Base-by-base conservation (phyloP, 805 yeast genomes). In the Sporopachydermia quercuum region DNA sequence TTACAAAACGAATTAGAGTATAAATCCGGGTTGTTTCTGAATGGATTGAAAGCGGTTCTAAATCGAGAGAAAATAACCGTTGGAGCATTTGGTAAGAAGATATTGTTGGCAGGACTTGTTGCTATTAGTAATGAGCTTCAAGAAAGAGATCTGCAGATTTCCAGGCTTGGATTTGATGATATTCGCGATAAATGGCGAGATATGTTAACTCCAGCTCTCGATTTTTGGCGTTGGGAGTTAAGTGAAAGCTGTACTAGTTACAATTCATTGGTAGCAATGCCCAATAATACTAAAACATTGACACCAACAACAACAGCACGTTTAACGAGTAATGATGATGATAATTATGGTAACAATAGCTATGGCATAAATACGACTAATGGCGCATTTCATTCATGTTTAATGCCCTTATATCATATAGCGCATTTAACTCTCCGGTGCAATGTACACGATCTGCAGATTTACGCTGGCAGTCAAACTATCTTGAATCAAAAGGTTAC, bases 381-480 rank as follows among this genome's bases (percentile, higher is more conserved):
- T 18, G 47, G 48, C 17, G 55, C 53, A 34, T 72, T 64, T 44
- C 59, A 69, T 2, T 64, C 76, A 37, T 78, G 83, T 54, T 74
- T 73, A 44, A 68, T 74, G 43, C 77, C 84, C 0, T 71, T 76
- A 40, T 79, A 74, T 55, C 87, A 83, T 51, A 64, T 80, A 60
- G 74, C 83, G 1, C 87, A 80, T 51, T 72, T 81, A 13, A 70
- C 76, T 36, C 69, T 83, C 52, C 72, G 82, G 39, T 68, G 79
- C 18, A 76, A 81, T 41, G 84, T 81, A 45, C 77, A 80, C 55
- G 94, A 84, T 55, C 73, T 81, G 42, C 80, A 80, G 40, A 76
- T 81, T 3, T 78, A 65, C 54, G 78, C 87, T 2, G 95, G 95
- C 1, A 81, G 85, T 4, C 91, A 91, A 1, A 73, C 79, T 59